Evolutionary conservation across 345 rosid genomes (phyloP), one percentile per base, ranked within the genome.

Genomic region (Eucalyptus tenuipes): DNA sequence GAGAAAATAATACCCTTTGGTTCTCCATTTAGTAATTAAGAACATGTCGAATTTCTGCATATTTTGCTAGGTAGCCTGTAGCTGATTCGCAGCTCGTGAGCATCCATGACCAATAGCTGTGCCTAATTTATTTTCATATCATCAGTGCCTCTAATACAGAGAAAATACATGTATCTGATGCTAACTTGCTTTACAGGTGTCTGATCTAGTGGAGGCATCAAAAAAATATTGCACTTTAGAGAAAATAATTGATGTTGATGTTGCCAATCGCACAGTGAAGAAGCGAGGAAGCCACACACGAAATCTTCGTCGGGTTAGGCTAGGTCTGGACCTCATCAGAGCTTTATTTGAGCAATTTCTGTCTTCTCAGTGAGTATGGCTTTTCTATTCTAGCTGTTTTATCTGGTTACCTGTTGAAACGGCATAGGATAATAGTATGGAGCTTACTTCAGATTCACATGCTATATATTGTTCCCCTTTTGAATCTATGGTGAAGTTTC

Each of bases 321-420:
- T 81, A 68, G 91, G 91, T 37, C 82, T 89, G 10, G 91, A 89
- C 33, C 89, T 89, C 48, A 85, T 89, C 87, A 87, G 89, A 49
- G 89, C 86, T 85, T 55, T 89, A n/a, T 89, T 89, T 71, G 79
- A 89, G 86, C 87, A 89, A 85, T 89, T 89, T 61, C 52, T 89
- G 68, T 85, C 91, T 31, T 45, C 85, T 37, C 82, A 75, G 82
- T 75, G 71, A 85, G 91, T 89, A 87, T 66, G 91, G 4, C 25
- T 53, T 87, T 42, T 31, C 47, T 59, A 6, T 42, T 40, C 85
- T 87, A 7, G 55, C 45, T n/a, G 40, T 49, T 47, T 33, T 24
- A 44, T 87, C 24, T 61, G 75, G 13, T 44, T 18, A 37, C 40
- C 13, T 87, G 29, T 50, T 68, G 88, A 59, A 37, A 33, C 20